Conservation (phyloP, 139 green algal genomes). For the Bryopsis sp. region DNA sequence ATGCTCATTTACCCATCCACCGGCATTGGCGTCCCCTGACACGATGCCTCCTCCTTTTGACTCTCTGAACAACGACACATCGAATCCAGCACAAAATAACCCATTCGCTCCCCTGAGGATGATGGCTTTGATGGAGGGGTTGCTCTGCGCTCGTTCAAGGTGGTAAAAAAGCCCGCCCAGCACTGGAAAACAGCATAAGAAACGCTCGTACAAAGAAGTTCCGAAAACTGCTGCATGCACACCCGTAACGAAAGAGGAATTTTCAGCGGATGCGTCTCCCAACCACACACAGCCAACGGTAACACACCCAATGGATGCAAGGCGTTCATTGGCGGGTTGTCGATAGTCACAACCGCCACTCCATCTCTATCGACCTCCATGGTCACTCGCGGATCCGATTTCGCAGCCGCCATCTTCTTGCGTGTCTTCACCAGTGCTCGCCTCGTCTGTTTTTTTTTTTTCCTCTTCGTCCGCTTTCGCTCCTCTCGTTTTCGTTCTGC, state of each 20-base stretch:
- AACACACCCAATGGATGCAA: slow-evolving; percentile 68
- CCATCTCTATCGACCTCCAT: slow-evolving; percentile 41
- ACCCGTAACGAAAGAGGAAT: too few relatives aligned
- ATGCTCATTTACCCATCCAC: slow-evolving; percentile 5
- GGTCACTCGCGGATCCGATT: too few relatives aligned
- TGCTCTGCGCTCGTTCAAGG: slow-evolving; percentile 57
- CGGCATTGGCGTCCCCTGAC: background rate
- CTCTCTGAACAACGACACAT: slow-evolving; percentile 67
- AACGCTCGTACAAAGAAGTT: too few relatives aligned
- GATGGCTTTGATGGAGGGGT: slow-evolving; percentile 69
- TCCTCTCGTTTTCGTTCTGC: too few relatives aligned
- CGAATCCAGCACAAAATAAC: slow-evolving; percentile 92
- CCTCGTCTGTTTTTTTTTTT: too few relatives aligned
- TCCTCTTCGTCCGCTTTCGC: too few relatives aligned
- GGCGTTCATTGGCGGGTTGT: slow-evolving; percentile 92
- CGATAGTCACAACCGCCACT: slow-evolving; percentile 81
- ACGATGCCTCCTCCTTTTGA: background rate
- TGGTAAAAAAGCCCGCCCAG: slow-evolving; percentile 66
- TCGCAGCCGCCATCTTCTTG: too few relatives aligned
- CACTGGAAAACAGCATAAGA: slow-evolving; percentile 56
- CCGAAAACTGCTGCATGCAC: too few relatives aligned
- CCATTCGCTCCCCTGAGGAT: slow-evolving; percentile 72
- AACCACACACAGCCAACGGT: too few relatives aligned
- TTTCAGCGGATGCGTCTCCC: too few relatives aligned
- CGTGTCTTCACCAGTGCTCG: too few relatives aligned